Evolutionary conservation across 2,329 filamentous ascomycete genomes (phyloP).

Genomic region (Ophiostoma quercus): DNA sequence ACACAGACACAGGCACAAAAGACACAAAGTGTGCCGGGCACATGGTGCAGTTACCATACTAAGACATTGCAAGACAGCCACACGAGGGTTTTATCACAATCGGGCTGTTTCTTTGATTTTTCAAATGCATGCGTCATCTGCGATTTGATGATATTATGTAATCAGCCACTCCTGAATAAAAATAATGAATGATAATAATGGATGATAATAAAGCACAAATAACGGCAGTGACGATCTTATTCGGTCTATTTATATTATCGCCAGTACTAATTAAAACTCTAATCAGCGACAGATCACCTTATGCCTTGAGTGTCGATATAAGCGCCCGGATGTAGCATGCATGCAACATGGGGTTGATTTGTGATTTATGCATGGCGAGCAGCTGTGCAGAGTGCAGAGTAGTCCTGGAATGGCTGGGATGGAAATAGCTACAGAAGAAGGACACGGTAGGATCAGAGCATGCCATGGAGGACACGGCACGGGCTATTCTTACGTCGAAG

Average conservation of each 20-base stretch:
- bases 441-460: not conserved
- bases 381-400: not conserved
- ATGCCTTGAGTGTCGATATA: not conserved
- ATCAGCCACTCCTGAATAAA: not conserved
- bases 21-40: not conserved
- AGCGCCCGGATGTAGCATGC: constrained; percentile 11
- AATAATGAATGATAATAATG: too few relatives aligned
- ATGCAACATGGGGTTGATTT: constrained; percentile 10
- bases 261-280: not conserved
- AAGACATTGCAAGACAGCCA: not conserved
- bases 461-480: not conserved
- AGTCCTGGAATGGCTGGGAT: not conserved
- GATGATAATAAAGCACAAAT: too few relatives aligned
- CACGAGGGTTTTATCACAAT: not conserved
- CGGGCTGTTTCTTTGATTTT: not conserved
- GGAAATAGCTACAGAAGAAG: not conserved
- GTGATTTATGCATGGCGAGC: not conserved
- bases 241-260: not conserved
- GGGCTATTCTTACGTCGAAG: not conserved
- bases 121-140: not conserved
- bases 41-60: not conserved
- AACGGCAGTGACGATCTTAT: not conserved
- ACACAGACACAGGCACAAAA: not conserved
- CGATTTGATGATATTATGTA: not conserved
- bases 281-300: not conserved